A percentile compares a stretch with the other conserved stretches of the same genome.
phyloP scores from a whole-genome alignment of 352 stramenopile species.

The Porosira glacialis region DNA sequence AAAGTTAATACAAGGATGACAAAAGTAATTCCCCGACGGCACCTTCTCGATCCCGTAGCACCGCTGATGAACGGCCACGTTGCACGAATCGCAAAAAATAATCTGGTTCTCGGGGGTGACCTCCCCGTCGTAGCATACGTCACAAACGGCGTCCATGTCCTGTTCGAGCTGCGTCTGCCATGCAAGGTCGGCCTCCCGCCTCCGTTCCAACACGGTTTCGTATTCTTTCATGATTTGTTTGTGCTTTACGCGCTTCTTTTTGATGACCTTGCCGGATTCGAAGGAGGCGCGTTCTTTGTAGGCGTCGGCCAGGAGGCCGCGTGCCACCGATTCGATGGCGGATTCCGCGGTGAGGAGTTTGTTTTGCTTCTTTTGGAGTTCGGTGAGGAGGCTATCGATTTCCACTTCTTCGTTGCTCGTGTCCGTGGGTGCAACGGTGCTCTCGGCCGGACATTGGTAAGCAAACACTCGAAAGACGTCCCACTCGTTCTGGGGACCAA shows the following conservation, averaged over 20 bases:
- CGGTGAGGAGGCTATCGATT: conserved; percentile 46
- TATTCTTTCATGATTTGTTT: conserved; percentile 54
- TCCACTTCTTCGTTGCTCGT: conserved; percentile 11
- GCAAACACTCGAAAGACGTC: conserved; percentile 32
- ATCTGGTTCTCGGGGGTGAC: conserved; percentile 81
- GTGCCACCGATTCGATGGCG: conserved; percentile 43
- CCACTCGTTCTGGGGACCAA: conserved; percentile 30
- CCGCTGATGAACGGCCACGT: conserved; percentile 78
- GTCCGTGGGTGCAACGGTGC: background rate
- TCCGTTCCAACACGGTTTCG: conserved; percentile 40
- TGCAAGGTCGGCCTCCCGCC: conserved; percentile 61
- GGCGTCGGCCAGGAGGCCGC: conserved; percentile 32
- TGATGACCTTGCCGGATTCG: conserved; percentile 31
- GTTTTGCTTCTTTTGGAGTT: conserved; percentile 58
- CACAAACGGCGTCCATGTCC: conserved; percentile 81
- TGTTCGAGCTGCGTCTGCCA: conserved; percentile 67
- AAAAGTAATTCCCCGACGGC: conserved; percentile 80
- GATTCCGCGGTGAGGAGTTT: conserved; percentile 38
- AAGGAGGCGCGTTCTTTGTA: conserved; percentile 56
- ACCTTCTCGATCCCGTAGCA: conserved; percentile 81
- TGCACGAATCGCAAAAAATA: conserved; percentile 80
- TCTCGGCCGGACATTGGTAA: background rate
- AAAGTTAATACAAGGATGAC: conserved; percentile 70
- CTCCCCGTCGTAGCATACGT: conserved; percentile 79
- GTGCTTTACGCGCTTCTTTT: conserved; percentile 31